These are phyloP conservation scores for Tillandsia leiboldiana DNA, from an alignment of 176 grass and related monocot species.

Conservation along the genomic window DNA sequence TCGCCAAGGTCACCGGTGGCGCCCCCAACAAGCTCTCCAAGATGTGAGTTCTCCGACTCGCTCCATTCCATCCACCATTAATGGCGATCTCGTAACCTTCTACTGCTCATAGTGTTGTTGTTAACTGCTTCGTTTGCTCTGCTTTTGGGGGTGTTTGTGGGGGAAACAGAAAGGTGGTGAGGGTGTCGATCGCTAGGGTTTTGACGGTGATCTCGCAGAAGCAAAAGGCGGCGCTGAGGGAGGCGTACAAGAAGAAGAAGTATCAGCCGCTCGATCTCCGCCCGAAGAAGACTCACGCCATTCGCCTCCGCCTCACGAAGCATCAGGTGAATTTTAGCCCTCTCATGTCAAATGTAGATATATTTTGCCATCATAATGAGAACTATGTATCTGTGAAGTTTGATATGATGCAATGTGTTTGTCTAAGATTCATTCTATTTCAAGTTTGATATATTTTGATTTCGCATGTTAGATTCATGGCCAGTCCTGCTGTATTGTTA, in stretches of 20 bases:
- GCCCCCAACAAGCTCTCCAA: conserved; percentile 12
- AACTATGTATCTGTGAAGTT: background rate
- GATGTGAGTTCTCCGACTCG: background rate
- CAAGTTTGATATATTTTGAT: no score
- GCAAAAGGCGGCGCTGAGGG: conserved; percentile 48
- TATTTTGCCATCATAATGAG: no score
- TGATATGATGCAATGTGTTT: no score
- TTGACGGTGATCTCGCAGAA: conserved; percentile 48
- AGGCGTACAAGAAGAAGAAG: conserved; percentile 38
- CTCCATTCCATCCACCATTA: background rate
- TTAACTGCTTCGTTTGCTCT: background rate
- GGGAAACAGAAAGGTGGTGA: background rate
- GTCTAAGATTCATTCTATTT: no score
- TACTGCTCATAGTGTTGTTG: background rate
- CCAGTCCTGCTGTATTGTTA: no score
- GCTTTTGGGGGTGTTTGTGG: background rate
- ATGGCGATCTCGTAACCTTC: background rate
- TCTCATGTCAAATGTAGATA: background rate
- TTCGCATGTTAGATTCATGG: no score
- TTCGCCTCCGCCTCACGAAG: background rate
- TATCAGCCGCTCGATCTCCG: conserved; percentile 6
- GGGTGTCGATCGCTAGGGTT: conserved; percentile 38
- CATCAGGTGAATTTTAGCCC: background rate
- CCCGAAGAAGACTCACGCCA: conserved; percentile 1
- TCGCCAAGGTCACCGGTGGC: conserved; percentile 21